Evolutionary conservation across 2,329 filamentous ascomycete species (phyloP).

Genomic region (Cylindrodendrum hubeiense): DNA sequence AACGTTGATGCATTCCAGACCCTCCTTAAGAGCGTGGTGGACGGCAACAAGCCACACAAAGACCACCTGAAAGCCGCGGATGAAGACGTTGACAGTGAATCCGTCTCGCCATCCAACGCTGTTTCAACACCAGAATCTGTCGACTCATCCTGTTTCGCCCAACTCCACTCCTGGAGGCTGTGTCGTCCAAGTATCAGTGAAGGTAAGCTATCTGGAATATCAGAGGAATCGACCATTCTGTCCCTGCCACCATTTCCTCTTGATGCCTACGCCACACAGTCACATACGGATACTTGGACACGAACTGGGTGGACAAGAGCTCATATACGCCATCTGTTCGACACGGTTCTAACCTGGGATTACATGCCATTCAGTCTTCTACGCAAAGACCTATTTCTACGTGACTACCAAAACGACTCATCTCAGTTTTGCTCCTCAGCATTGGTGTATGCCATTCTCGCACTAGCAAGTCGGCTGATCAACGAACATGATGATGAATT

Average conservation of each 20-base stretch:
- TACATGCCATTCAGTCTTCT: conserved; percentile 16
- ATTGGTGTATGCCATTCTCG: background rate
- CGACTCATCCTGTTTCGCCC: background rate
- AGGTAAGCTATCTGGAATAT: background rate
- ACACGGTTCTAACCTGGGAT: conserved; percentile 23
- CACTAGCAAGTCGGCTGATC: background rate
- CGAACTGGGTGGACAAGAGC: conserved; percentile 18
- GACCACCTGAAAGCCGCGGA: background rate
- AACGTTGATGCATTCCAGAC: background rate
- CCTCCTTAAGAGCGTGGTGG: too few relatives aligned
- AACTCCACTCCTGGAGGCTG: background rate
- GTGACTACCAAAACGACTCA: background rate
- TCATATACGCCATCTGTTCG: conserved; percentile 17
- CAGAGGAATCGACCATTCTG: background rate
- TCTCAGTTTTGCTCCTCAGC: background rate
- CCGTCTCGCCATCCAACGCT: background rate
- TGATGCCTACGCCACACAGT: background rate
- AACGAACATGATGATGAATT: background rate
- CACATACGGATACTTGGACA: background rate
- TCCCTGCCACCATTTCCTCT: background rate
- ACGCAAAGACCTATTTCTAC: conserved; percentile 10
- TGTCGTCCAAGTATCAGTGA: background rate
- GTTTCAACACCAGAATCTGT: background rate
- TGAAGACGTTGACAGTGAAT: background rate
- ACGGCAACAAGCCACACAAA: background rate